Conservation (phyloP, 176 grass and related monocot species). For the Lolium perenne region DNA sequence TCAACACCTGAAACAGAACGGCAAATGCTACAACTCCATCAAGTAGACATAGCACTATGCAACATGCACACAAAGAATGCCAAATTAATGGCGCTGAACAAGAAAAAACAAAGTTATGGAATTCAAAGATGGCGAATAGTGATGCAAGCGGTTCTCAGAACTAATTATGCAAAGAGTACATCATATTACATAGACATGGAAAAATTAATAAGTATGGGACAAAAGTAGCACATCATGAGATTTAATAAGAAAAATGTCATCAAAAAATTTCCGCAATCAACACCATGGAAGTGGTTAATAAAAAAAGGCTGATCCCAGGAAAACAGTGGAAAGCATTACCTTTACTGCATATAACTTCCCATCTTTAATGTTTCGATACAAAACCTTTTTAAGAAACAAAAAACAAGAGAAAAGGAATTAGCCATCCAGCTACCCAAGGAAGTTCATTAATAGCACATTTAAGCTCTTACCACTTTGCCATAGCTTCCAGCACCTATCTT, state of each 20-base stretch:
- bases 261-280: neutral
- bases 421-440: slow-evolving; percentile 21
- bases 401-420: neutral
- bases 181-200: neutral
- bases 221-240: neutral
- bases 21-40: slow-evolving; percentile 36
- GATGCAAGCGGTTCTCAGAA: slow-evolving; percentile 9
- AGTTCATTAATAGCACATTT: slow-evolving; percentile 27
- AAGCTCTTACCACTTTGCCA: slow-evolving; percentile 84
- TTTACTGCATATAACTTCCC: slow-evolving; percentile 85
- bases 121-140: slow-evolving; percentile 7
- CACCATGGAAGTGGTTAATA: neutral
- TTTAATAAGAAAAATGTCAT: slow-evolving; percentile 26
- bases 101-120: neutral
- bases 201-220: slow-evolving; percentile 2
- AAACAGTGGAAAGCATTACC: slow-evolving; percentile 47
- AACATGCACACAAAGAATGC: neutral
- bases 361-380: slow-evolving; percentile 72
- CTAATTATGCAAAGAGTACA: neutral
- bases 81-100: slow-evolving; percentile 5
- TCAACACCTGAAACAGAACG: slow-evolving; percentile 62
- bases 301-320: slow-evolving; percentile 8
- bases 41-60: slow-evolving; percentile 19
- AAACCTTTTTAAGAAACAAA: slow-evolving; percentile 56
- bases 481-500: slow-evolving; percentile 91